Conservation (phyloP, 1,284 basidiomycete genomes). For the Sanguinoderma infundibulare region DNA sequence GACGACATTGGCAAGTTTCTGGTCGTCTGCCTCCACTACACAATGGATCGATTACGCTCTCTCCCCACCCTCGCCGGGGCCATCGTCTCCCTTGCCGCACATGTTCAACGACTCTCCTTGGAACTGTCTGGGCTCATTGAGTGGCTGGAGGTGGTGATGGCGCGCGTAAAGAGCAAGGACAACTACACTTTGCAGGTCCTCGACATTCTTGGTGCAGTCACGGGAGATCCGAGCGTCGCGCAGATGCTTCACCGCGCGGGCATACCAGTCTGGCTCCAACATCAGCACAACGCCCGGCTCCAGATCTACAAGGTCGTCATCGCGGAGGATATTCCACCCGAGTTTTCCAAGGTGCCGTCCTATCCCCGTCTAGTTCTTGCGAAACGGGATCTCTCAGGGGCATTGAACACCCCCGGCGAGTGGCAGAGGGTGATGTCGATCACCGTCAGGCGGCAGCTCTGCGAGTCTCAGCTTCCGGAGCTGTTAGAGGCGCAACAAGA, state of each 20-base stretch:
- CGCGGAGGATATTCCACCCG: not conserved
- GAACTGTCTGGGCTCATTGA: not conserved
- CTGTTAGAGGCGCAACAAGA: not conserved
- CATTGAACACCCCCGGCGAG: slow-evolving; percentile 7
- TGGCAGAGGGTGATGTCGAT: not conserved
- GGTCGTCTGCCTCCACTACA: not conserved
- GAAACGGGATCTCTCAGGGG: not conserved
- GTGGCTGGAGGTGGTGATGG: not conserved
- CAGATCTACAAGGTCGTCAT: not conserved
- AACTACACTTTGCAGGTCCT: not conserved
- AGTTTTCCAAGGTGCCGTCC: slow-evolving; percentile 1
- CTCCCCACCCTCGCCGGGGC: not conserved
- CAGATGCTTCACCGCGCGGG: slow-evolving; percentile 3
- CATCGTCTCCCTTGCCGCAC: not conserved
- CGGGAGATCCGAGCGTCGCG: not conserved
- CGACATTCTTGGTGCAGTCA: not conserved
- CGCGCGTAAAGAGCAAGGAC: not conserved
- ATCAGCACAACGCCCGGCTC: not conserved
- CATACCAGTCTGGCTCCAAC: slow-evolving; percentile 8
- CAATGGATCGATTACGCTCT: not conserved
- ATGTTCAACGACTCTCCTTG: slow-evolving; percentile 3
- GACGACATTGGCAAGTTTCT: not conserved
- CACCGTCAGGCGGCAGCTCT: not conserved
- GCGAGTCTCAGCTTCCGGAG: not conserved
- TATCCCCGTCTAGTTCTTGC: slow-evolving; percentile 8